Evolutionary conservation across 257 asterid genomes (phyloP).

Genomic region (Primulina huaijiensis): DNA sequence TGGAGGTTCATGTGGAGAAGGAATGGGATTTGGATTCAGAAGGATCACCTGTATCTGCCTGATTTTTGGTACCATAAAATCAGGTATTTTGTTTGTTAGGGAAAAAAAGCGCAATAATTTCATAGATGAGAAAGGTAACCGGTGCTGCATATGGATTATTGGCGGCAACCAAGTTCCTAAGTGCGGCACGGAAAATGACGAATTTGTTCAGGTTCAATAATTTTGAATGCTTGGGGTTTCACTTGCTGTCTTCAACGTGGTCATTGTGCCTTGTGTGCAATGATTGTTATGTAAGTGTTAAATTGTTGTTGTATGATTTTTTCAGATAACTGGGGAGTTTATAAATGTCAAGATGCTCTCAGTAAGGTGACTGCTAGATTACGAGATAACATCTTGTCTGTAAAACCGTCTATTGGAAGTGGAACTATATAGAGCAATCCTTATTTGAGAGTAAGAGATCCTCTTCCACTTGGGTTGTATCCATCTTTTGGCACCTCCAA

Average conservation of each 20-base stretch:
- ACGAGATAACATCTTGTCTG: slow-evolving; percentile 47
- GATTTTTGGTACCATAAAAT: too few relatives aligned
- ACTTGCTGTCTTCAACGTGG: slow-evolving; percentile 10
- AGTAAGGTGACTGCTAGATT: slow-evolving; percentile 55
- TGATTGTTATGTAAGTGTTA: slow-evolving; percentile 8
- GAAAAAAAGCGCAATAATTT: slow-evolving; percentile 63
- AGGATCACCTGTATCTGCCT: too few relatives aligned
- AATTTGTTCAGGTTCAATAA: slow-evolving; percentile 58
- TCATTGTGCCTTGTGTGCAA: slow-evolving; percentile 9
- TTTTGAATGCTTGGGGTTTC: background rate
- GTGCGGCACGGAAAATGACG: slow-evolving; percentile 52
- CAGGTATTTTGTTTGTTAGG: slow-evolving; percentile 85
- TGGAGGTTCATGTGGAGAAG: too few relatives aligned
- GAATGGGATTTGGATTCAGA: too few relatives aligned
- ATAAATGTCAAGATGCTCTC: slow-evolving; percentile 63
- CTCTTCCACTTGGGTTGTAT: slow-evolving; percentile 36
- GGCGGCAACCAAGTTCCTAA: slow-evolving; percentile 58
- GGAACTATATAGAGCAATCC: slow-evolving; percentile 36
- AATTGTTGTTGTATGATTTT: background rate
- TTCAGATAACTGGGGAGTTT: too few relatives aligned
- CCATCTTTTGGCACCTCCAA: slow-evolving; percentile 36
- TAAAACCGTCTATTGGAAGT: slow-evolving; percentile 32
- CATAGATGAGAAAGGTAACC: slow-evolving; percentile 72
- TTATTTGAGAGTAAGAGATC: slow-evolving; percentile 42
- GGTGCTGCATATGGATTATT: slow-evolving; percentile 50